These are phyloP conservation scores for Chamaecrista fasciculata DNA, from an alignment of 306 rosid genomes.

Conservation along the genomic window DNA sequence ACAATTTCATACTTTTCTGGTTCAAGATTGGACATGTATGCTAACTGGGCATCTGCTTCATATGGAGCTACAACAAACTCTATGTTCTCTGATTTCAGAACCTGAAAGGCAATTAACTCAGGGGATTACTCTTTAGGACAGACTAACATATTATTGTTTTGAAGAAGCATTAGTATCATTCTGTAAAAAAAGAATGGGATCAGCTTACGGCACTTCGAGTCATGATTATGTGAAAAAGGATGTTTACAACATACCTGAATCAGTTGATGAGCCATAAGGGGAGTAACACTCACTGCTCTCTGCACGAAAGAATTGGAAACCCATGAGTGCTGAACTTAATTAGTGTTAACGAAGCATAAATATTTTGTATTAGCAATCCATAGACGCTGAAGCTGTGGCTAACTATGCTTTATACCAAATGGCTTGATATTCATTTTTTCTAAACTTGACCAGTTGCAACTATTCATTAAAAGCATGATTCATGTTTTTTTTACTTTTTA, in stretches of 20 bases:
- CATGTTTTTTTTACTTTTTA: not conserved
- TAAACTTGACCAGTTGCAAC: not conserved
- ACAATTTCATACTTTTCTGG: conserved; percentile 63
- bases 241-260: conserved; percentile 58
- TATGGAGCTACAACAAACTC: conserved; percentile 97
- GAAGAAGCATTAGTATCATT: conserved; percentile 2
- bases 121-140: not conserved
- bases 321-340: conserved; percentile 6
- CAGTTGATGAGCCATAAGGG: conserved; percentile 65
- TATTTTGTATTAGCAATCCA: not conserved
- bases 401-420: not conserved
- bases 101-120: conserved; percentile 42
- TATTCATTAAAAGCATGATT: conserved; percentile 1
- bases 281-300: conserved; percentile 86
- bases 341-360: not conserved
- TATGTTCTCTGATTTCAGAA: conserved; percentile 69
- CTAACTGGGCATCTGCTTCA: conserved; percentile 97
- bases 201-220: not conserved
- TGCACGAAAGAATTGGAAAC: conserved; percentile 31
- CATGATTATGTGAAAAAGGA: not conserved
- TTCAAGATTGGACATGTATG: conserved; percentile 64
- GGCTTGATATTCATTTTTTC: not conserved
- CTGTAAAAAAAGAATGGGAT: not conserved
- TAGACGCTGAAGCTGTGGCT: not conserved
- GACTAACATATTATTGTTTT: conserved; percentile 4